Evolutionary conservation across 202 grass and related monocot species (phyloP).

Genomic region (Setaria viridis): DNA sequence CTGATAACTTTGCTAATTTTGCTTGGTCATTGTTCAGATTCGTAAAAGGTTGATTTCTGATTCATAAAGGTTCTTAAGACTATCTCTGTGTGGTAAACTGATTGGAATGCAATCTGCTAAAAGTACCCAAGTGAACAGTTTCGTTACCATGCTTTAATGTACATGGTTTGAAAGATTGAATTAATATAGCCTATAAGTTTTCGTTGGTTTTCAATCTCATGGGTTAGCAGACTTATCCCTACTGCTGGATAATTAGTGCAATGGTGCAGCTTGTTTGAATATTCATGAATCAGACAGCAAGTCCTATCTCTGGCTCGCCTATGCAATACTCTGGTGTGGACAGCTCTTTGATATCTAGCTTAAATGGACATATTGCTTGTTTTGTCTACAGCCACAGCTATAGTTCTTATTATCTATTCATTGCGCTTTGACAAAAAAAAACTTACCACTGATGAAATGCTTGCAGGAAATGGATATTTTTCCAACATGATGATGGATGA

Average conservation of each 20-base stretch:
- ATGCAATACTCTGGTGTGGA: neutral
- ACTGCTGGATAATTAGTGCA: no score
- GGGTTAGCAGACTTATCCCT: no score
- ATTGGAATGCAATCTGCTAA: constrained; percentile 18
- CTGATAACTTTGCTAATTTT: constrained; percentile 8
- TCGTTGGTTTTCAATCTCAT: no score
- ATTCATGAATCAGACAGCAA: neutral
- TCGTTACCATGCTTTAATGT: neutral
- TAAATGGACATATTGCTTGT: neutral
- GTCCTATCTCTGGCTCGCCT: neutral
- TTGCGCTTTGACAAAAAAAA: no score
- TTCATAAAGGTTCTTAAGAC: neutral
- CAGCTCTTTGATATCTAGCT: neutral
- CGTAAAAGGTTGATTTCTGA: neutral
- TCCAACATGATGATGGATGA: no score
- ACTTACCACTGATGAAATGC: no score
- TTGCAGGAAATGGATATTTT: no score
- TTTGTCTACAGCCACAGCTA: neutral
- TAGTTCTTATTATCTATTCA: neutral
- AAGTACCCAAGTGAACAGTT: neutral
- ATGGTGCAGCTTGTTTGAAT: no score
- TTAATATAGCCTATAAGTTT: neutral
- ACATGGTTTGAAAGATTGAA: neutral
- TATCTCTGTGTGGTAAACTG: neutral
- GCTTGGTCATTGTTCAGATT: neutral